These are phyloP conservation scores for Zygosaccharomyces siamensis DNA, from an alignment of 805 yeast genomes.

Conservation along the genomic window DNA sequence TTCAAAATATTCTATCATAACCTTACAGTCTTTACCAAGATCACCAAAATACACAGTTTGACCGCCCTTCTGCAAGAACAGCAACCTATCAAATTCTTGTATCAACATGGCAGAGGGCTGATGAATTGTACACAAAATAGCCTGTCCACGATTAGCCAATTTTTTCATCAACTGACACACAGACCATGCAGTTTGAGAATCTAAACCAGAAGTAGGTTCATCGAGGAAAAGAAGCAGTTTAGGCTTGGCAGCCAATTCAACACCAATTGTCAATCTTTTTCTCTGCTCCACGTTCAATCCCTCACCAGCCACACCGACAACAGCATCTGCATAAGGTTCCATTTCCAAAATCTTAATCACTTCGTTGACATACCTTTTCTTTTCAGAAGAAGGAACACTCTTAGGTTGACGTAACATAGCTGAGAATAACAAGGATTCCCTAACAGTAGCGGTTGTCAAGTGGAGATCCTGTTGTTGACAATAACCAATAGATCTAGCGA, in stretches of 20 bases:
- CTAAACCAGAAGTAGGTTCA: constrained; percentile 67
- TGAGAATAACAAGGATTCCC: constrained; percentile 64
- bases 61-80: constrained; percentile 68
- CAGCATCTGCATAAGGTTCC: constrained; percentile 61
- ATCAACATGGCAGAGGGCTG: constrained; percentile 80
- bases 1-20: constrained; percentile 63
- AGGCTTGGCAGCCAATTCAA: constrained; percentile 63
- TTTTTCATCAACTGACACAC: constrained; percentile 57
- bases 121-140: constrained; percentile 70
- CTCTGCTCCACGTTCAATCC: constrained; percentile 62
- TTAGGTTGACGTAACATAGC: constrained; percentile 65
- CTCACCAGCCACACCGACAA: constrained; percentile 70
- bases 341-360: constrained; percentile 59
- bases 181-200: constrained; percentile 68
- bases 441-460: constrained; percentile 58
- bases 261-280: constrained; percentile 60
- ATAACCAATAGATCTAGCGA: constrained; percentile 61
- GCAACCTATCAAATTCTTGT: constrained; percentile 71
- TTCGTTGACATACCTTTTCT: constrained; percentile 60
- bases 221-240: constrained; percentile 54
- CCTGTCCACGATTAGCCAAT: constrained; percentile 56
- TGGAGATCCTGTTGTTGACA: constrained; percentile 78
- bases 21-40: constrained; percentile 49
- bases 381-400: constrained; percentile 47
- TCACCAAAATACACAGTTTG: constrained; percentile 73